Base-by-base conservation (phyloP, 768 basidiomycete genomes). In the Tremella mesenterica region DNA sequence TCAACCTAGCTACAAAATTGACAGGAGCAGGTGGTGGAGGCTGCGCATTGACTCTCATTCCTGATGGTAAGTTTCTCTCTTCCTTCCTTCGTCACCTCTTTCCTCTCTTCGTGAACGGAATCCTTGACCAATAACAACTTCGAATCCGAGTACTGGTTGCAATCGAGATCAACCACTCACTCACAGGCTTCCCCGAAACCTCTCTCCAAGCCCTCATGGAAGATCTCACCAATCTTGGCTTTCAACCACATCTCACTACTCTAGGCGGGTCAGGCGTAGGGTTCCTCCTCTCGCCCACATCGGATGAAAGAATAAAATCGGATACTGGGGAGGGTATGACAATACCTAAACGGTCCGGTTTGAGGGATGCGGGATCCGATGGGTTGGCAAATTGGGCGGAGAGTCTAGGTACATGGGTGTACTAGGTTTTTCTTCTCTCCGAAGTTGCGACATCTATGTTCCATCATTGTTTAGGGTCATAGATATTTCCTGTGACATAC, bases 11-110 rank as follows among this genome's bases (percentile, higher is more conserved):
- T 23, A 57, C 59, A 10, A 95, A 96, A 76, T 75, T 99, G 52
- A 99, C 95, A 6, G 95, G 95, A 36, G 93, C 95, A 7, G 95
- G 95, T 27, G 95, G 95, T 34, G 95, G 95, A 23, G 95, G 95
- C n/a, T 97, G 95, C 68, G 85, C 91, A 4, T 89, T 97, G 27
- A 93, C 92, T 12, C 80, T 97, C 30, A 79, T 99, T 48, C 95
- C 95, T 48, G 91, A 96, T 75, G 81, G 93, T 92, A 61, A 60
- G 84, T 75, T 6, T 39, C 16, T 30, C n/a, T 21, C 23, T 23
- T 9, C 29, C 8, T 28, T 52, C n/a, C 28, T 49, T 16, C 45
- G 44, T 20, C 29, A 6, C 4, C 21, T 26, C 13, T 28, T 33
- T 14, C 23, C 23, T 12, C 6, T 13, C 21, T 31, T 30, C 29